phyloP scores from a whole-genome alignment of 2,329 filamentous ascomycete genomes.

The Cercospora sp. region DNA sequence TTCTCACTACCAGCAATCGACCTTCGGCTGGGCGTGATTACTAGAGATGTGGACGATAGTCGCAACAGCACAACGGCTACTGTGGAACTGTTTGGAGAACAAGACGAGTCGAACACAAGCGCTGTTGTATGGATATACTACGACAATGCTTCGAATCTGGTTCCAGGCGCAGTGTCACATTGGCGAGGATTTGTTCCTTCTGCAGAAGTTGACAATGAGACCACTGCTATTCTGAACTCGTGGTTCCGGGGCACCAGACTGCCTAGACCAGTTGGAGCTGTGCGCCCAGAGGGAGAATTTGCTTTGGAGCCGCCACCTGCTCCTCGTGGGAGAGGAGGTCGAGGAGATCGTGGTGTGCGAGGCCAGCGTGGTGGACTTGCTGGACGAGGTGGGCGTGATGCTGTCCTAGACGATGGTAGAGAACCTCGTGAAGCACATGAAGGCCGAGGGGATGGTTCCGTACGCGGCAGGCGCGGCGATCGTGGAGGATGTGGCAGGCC shows the following conservation, averaged over 20 bases:
- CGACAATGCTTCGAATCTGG: background rate
- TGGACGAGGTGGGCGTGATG: background rate
- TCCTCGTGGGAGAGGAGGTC: background rate
- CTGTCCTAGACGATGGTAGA: background rate
- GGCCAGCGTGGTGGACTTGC: background rate
- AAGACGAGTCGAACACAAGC: background rate
- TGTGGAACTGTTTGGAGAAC: background rate
- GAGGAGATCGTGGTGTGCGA: background rate
- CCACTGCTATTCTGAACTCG: background rate
- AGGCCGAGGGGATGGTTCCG: background rate
- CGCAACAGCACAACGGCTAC: background rate
- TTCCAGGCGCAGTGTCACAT: background rate
- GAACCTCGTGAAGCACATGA: background rate
- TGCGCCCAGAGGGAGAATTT: background rate
- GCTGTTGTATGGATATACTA: background rate
- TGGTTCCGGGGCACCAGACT: background rate
- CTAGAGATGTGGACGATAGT: background rate
- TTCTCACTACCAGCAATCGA: background rate
- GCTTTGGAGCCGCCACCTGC: background rate
- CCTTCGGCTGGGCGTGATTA: conserved; percentile 8
- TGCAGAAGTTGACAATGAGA: background rate
- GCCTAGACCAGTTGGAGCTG: background rate
- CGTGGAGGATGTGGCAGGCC: background rate
- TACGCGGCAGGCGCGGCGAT: background rate
- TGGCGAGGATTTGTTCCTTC: background rate